Evolutionary conservation across 805 yeast species (phyloP).

Genomic region (Wickerhamiella azyma): DNA sequence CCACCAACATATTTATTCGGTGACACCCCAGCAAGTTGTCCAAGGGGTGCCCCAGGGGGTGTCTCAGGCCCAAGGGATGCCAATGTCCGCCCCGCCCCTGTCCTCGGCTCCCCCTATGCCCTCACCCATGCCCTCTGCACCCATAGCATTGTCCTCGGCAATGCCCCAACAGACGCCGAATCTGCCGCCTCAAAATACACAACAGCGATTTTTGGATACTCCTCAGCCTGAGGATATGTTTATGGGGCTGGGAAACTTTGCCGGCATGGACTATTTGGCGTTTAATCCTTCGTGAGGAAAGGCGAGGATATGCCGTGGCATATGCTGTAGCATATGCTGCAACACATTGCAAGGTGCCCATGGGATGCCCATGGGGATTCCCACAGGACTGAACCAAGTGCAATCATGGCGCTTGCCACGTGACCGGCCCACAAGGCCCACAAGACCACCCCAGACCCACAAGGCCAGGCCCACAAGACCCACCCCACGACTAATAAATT

Average conservation of each 20-base stretch:
- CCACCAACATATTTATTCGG: constrained; percentile 59
- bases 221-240: constrained; percentile 5
- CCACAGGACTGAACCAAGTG: too few species aligned
- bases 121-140: not conserved
- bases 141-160: not conserved
- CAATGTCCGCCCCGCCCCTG: not conserved
- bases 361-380: too few species aligned
- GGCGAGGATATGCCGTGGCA: too few species aligned
- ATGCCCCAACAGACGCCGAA: not conserved
- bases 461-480: too few species aligned
- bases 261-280: constrained; percentile 13
- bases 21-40: not conserved
- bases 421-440: too few species aligned
- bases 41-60: too few species aligned
- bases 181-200: not conserved
- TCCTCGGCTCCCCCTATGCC: not conserved
- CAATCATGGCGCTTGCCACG: too few species aligned
- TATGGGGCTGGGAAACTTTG: constrained; percentile 3
- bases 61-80: too few species aligned
- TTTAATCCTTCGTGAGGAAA: constrained; percentile 16
- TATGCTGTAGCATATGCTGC: too few species aligned
- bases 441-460: too few species aligned
- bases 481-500: too few species aligned
- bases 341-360: too few species aligned
- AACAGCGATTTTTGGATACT: not conserved